A percentile compares a stretch with the other conserved stretches of the same genome.
phyloP scores from a whole-genome alignment of 1,284 basidiomycete genomes.

The Pseudozyma hubeiensis region DNA sequence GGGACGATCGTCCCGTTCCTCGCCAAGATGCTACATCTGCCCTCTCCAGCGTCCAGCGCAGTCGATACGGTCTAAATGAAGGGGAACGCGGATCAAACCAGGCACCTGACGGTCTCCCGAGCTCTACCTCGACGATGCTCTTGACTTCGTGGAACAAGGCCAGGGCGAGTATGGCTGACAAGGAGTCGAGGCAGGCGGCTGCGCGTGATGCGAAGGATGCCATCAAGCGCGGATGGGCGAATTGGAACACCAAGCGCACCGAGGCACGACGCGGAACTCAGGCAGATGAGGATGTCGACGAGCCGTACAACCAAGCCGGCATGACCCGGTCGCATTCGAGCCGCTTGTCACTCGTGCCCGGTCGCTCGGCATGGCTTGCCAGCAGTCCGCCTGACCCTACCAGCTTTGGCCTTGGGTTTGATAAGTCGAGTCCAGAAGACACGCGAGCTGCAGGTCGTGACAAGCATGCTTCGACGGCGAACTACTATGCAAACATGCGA shows the following conservation, averaged over 20 bases:
- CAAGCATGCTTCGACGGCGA: slow-evolving; percentile 13
- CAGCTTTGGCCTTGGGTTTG: slow-evolving; percentile 47
- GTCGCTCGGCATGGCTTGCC: slow-evolving; percentile 46
- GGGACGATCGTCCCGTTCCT: slow-evolving; percentile 7
- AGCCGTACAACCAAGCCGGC: slow-evolving; percentile 15
- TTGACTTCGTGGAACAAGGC: slow-evolving; percentile 61
- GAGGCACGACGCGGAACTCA: slow-evolving; percentile 25
- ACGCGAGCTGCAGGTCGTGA: slow-evolving; percentile 10
- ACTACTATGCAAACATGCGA: slow-evolving; percentile 14
- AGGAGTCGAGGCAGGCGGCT: slow-evolving; percentile 60
- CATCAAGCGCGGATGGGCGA: slow-evolving; percentile 63
- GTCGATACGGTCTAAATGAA: slow-evolving; percentile 40
- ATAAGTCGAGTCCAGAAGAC: slow-evolving; percentile 42
- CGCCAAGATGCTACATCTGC: slow-evolving; percentile 37
- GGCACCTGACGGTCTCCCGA: slow-evolving; percentile 5
- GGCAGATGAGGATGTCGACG: slow-evolving; percentile 10
- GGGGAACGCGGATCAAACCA: slow-evolving; percentile 12
- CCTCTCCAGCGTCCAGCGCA: slow-evolving; percentile 38
- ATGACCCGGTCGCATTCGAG: slow-evolving; percentile 35
- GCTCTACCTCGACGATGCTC: slow-evolving; percentile 34
- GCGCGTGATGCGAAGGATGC: slow-evolving; percentile 66
- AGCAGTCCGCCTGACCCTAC: slow-evolving; percentile 52
- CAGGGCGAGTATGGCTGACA: slow-evolving; percentile 65
- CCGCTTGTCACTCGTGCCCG: slow-evolving; percentile 40
- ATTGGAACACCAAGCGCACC: slow-evolving; percentile 56